Evolutionary conservation across 306 rosid species (phyloP), one percentile per base, ranked within the genome.

Genomic region (Lathyrus aphaca): DNA sequence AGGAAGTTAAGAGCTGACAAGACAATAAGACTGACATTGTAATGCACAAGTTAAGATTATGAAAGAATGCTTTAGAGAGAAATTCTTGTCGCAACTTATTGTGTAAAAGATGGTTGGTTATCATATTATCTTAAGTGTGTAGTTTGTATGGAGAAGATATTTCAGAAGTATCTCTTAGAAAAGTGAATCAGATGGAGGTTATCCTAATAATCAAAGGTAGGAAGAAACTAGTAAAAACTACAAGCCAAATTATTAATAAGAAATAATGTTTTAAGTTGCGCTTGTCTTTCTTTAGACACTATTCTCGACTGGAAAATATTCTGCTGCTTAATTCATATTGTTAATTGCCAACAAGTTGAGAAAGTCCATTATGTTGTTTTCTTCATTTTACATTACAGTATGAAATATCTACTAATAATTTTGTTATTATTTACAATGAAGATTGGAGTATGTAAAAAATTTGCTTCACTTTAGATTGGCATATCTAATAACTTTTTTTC

Each of bases 301-400:
- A 16, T 16, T 10, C 8, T 5, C 1, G 0, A 29, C 5, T 15
- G 10, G 2, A 59, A 15, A 16, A 32, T 59, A 9, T 37, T 10
- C 5, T 1, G 27, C 38, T 16, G 46, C 8, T 35, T 35, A 25
- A 35, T 9, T 60, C 45, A 8, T 59, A 4, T 35, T 32, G 38
- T 44, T 59, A 16, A 35, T 23, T 14, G 11, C 27, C n/a, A 16
- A 23, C n/a, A n/a, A 59, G 5, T 15, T 35, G n/a, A 6, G n/a
- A 9, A 32, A 35, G 45, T 14, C 9, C 8, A n/a, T 59, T 35
- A 32, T 35, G 45, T 16, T 10, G 25, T 15, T 59, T 50, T 29
- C 78, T 27, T 40, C 23, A 16, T 27, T 53, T 37, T 62, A 14
- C 62, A 18, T 67, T 49, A 54, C n/a, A 44, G 4, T 32, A 32